Percentiles rank a stretch among this genome's conserved stretches.
phyloP scores from a whole-genome alignment of 2,329 filamentous ascomycete genomes.

The Dothistroma pini region DNA sequence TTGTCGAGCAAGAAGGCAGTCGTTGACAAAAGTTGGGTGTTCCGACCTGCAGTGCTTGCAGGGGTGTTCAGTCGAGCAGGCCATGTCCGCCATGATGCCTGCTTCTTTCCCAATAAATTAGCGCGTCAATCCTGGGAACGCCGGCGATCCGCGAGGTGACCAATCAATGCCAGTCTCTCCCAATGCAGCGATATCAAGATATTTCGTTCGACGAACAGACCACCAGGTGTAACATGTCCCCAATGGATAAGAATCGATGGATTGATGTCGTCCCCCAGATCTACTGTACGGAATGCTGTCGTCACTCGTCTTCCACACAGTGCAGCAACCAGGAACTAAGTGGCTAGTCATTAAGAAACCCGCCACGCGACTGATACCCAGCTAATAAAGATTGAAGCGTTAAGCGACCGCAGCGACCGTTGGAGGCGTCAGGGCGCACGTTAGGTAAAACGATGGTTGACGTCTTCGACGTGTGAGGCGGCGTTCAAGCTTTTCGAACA shows the following conservation, averaged over 20 bases:
- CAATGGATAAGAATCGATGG: neutral
- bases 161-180: neutral
- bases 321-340: neutral
- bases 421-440: neutral
- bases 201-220: neutral
- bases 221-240: neutral
- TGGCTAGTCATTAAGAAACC: neutral
- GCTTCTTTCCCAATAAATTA: neutral
- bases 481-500: neutral
- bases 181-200: neutral
- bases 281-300: neutral
- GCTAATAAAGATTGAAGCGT: neutral
- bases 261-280: neutral
- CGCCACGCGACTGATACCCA: neutral
- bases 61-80: neutral
- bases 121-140: neutral
- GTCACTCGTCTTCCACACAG: neutral
- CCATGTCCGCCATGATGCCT: neutral
- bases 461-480: neutral
- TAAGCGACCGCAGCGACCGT: neutral
- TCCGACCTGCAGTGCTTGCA: neutral
- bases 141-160: neutral
- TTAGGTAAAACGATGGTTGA: conserved; percentile 1
- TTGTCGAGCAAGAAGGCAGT: neutral
- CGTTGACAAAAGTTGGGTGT: neutral